Percentiles rank a stretch among this genome's conserved stretches.
Conservation (phyloP, 2,329 filamentous ascomycete genomes). For the Verticillium isaacii region DNA sequence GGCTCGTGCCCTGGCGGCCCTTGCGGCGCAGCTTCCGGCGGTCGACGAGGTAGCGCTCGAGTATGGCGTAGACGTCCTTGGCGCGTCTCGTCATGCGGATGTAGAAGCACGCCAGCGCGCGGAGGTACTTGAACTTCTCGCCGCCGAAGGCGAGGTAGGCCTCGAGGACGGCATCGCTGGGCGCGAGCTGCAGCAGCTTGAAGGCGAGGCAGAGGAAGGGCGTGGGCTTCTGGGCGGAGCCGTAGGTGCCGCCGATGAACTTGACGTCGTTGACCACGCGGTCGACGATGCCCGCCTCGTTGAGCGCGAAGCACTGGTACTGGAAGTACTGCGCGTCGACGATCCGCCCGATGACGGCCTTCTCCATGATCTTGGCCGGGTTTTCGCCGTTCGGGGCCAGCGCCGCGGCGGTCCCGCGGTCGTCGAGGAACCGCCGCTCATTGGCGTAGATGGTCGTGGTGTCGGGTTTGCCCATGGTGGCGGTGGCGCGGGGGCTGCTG, state of each 20-base stretch:
- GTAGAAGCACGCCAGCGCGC: conserved; percentile 88
- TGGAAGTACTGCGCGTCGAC: conserved; percentile 97
- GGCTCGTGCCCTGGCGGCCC: conserved; percentile 65
- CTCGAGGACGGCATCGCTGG: conserved; percentile 69
- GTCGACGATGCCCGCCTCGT: conserved; percentile 77
- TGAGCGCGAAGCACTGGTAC: conserved; percentile 95
- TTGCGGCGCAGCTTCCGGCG: conserved; percentile 76
- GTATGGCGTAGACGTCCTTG: conserved; percentile 70
- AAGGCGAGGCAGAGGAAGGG: conserved; percentile 93
- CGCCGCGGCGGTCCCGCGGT: conserved; percentile 73
- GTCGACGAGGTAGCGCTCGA: conserved; percentile 83
- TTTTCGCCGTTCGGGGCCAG: conserved; percentile 85
- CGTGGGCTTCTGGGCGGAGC: conserved; percentile 77
- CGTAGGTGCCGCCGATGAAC: conserved; percentile 85
- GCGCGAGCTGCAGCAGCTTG: conserved; percentile 86
- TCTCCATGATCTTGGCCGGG: conserved; percentile 93
- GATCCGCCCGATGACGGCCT: conserved; percentile 91
- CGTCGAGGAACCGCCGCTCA: conserved; percentile 78
- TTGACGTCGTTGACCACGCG: conserved; percentile 78
- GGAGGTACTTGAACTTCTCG: conserved; percentile 78
- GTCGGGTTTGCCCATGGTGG: conserved; percentile 31
- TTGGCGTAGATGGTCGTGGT: conserved; percentile 64
- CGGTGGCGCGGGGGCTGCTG: neutral
- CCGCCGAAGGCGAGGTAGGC: conserved; percentile 77
- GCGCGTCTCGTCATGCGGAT: conserved; percentile 81